These are phyloP conservation scores for Acanthamoeba culbertsoni DNA, from an alignment of 208 protist genomes.

Conservation along the genomic window DNA sequence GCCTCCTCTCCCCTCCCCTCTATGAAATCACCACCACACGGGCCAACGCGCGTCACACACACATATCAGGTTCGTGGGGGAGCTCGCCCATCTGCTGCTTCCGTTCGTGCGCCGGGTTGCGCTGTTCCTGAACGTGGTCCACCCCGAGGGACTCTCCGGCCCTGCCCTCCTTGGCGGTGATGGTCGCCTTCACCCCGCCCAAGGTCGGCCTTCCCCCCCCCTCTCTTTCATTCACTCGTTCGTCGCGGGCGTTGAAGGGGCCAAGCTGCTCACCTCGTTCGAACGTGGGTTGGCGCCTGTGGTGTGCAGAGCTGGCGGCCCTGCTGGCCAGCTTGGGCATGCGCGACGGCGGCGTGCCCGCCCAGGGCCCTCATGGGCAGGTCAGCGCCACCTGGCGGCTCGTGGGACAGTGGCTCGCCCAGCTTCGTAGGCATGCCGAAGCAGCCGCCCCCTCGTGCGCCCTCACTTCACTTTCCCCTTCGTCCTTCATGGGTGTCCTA, in stretches of 20 bases:
- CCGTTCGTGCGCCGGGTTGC: not conserved
- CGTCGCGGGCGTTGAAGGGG: no score
- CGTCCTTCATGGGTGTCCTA: no score
- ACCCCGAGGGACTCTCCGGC: not conserved
- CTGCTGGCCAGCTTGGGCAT: not conserved
- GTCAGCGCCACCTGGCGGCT: not conserved
- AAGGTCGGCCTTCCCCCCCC: not conserved
- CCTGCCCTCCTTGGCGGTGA: not conserved
- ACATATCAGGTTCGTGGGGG: not conserved
- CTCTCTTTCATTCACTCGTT: not conserved
- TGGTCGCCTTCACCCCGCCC: not conserved
- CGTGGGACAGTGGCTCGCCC: not conserved
- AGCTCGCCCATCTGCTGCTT: not conserved
- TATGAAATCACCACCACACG: not conserved
- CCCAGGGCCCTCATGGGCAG: no score
- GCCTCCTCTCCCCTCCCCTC: not conserved
- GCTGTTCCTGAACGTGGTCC: not conserved
- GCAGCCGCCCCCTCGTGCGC: no score
- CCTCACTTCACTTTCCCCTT: no score
- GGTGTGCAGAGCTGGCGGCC: not conserved
- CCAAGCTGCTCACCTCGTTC: no score
- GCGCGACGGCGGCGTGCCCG: not conserved
- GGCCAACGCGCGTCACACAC: not conserved
- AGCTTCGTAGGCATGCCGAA: no score
- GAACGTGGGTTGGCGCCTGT: not conserved